A percentile compares a stretch with the other conserved stretches of the same genome.
Evolutionary conservation across 23 red algal genomes (phyloP).

Genomic region (Gracilaria caudata): DNA sequence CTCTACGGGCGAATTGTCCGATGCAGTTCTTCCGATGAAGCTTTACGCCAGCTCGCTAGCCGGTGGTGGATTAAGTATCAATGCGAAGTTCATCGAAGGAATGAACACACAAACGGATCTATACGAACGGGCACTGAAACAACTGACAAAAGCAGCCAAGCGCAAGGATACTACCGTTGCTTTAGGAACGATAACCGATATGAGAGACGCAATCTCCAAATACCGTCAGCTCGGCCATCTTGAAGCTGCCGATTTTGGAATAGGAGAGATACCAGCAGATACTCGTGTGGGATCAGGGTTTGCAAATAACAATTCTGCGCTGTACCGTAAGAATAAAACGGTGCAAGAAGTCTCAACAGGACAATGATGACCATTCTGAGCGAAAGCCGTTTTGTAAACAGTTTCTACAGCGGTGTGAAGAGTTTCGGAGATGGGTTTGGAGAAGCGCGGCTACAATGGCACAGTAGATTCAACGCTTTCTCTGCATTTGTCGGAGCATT

Average conservation of each 20-base stretch:
- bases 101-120: slow-evolving; percentile 65
- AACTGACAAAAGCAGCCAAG: slow-evolving; percentile 62
- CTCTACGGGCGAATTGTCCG: slow-evolving; percentile 29
- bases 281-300: slow-evolving; percentile 73
- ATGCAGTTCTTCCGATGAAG: slow-evolving; percentile 70
- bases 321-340: slow-evolving; percentile 72
- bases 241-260: slow-evolving; percentile 70
- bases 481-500: slow-evolving; percentile 1
- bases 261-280: slow-evolving; percentile 73
- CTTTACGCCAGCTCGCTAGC: slow-evolving; percentile 78
- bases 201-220: slow-evolving; percentile 43
- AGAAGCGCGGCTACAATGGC: background rate
- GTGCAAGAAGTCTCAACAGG: slow-evolving; percentile 50
- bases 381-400: background rate
- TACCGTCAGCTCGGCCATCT: slow-evolving; percentile 68
- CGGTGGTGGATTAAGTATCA: slow-evolving; percentile 70
- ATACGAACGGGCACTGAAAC: slow-evolving; percentile 57
- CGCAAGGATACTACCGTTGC: slow-evolving; percentile 52
- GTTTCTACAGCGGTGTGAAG: background rate
- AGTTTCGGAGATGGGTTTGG: background rate
- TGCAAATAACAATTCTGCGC: slow-evolving; percentile 81
- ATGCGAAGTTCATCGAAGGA: slow-evolving; percentile 59
- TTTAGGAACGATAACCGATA: slow-evolving; percentile 42
- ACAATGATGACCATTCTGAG: background rate
- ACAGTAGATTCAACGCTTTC: background rate